Conservation (phyloP, 441 rosid species). For the Croton setiger region DNA sequence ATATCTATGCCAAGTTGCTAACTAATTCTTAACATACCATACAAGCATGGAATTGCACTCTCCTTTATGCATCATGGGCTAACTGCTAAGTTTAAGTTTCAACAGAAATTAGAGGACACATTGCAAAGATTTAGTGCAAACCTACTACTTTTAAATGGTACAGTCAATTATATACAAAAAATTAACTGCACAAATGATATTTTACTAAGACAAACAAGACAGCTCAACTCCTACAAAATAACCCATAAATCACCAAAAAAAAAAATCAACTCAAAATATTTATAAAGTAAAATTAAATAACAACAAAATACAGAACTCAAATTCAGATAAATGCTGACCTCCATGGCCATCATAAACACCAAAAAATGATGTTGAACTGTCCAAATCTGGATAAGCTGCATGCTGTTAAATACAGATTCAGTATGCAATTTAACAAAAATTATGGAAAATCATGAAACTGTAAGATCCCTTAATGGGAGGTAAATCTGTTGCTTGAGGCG, state of each 20-base stretch:
- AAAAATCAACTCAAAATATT: neutral
- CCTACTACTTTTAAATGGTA: neutral
- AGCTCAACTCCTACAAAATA: neutral
- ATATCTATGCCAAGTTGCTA: neutral
- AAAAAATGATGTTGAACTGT: conserved; percentile 75
- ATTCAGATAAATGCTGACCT: conserved; percentile 65
- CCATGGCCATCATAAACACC: conserved; percentile 99
- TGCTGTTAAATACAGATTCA: conserved; percentile 47
- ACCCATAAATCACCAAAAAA: neutral
- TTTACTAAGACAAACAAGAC: neutral
- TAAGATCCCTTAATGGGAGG: neutral
- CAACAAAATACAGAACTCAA: conserved; percentile 34
- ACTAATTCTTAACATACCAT: neutral
- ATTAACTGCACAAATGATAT: neutral
- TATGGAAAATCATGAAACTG: conserved; percentile 7
- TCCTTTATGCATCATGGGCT: neutral
- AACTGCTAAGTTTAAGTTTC: neutral
- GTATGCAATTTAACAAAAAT: neutral
- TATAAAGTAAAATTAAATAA: neutral
- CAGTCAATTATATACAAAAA: neutral
- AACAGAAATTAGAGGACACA: neutral
- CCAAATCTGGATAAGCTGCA: conserved; percentile 84
- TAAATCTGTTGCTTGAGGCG: neutral
- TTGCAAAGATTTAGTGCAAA: conserved; percentile 1
- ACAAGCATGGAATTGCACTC: neutral